Percentiles rank a stretch among this genome's conserved stretches.
Evolutionary conservation across 2,329 filamentous ascomycete genomes (phyloP).

Genomic region (Xylariaceae sp.): DNA sequence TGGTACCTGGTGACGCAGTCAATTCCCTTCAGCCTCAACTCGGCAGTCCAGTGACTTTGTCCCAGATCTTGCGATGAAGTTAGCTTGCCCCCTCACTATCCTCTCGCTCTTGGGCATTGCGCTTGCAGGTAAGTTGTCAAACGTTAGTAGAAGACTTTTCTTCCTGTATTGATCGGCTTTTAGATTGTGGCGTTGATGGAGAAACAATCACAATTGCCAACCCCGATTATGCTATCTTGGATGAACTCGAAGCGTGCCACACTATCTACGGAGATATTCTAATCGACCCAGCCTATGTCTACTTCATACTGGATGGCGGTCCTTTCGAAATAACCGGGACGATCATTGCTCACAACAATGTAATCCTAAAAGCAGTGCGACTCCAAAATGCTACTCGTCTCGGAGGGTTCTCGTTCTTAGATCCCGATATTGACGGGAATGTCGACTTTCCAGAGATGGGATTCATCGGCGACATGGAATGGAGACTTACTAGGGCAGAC

Average conservation of each 20-base stretch:
- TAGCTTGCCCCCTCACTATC: too few relatives aligned
- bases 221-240: conserved; percentile 4
- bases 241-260: conserved; percentile 6
- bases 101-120: too few relatives aligned
- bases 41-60: too few relatives aligned
- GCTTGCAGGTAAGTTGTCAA: too few relatives aligned
- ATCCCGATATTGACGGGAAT: not conserved
- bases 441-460: conserved; percentile 1
- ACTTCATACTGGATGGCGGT: conserved; percentile 2
- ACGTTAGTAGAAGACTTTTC: too few relatives aligned
- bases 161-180: too few relatives aligned
- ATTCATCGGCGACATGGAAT: conserved; percentile 6
- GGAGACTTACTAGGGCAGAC: not conserved
- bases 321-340: conserved; percentile 8
- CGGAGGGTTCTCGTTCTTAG: conserved; percentile 6
- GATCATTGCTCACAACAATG: conserved; percentile 8
- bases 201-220: conserved; percentile 8
- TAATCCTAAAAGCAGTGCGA: conserved; percentile 1
- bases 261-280: conserved; percentile 7
- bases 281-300: conserved; percentile 6
- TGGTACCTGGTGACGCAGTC: too few relatives aligned
- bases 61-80: too few relatives aligned
- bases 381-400: conserved; percentile 1
- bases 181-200: conserved; percentile 7
- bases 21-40: too few relatives aligned